Evolutionary conservation across 306 rosid species (phyloP).

Genomic region (Trichosanthes cucumerina): DNA sequence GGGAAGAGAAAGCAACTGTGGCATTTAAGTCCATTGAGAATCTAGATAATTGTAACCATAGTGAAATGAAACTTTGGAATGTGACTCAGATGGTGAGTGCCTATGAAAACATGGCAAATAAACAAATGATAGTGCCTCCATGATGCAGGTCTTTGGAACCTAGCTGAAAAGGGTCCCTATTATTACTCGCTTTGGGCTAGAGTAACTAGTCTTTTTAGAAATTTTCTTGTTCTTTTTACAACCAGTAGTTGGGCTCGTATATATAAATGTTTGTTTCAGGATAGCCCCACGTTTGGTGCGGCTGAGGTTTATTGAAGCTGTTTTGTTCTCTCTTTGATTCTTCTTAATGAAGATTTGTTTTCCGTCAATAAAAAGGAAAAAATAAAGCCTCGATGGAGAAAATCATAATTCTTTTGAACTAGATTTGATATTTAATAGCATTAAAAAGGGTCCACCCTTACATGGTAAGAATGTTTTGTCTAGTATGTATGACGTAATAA

Average conservation of each 20-base stretch:
- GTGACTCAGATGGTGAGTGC: neutral
- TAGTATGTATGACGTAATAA: neutral
- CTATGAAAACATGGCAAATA: neutral
- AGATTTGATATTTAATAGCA: neutral
- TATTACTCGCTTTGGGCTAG: neutral
- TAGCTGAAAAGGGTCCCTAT: neutral
- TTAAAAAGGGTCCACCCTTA: neutral
- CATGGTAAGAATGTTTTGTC: neutral
- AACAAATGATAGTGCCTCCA: neutral
- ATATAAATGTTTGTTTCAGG: neutral
- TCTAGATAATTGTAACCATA: neutral
- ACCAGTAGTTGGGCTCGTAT: neutral
- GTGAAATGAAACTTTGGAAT: neutral
- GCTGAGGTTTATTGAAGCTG: neutral
- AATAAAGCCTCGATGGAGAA: neutral
- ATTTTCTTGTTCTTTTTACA: neutral
- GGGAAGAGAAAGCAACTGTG: neutral
- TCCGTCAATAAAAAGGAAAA: neutral
- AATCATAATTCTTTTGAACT: neutral
- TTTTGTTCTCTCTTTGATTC: neutral
- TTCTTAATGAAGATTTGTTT: neutral
- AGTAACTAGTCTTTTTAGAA: neutral
- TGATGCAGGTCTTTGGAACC: neutral
- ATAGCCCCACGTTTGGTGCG: neutral
- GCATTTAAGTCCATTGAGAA: neutral